Evolutionary conservation across 2,329 filamentous ascomycete species (phyloP), one percentile per base, ranked within the genome.

Genomic region (Stachybotrys chartarum): DNA sequence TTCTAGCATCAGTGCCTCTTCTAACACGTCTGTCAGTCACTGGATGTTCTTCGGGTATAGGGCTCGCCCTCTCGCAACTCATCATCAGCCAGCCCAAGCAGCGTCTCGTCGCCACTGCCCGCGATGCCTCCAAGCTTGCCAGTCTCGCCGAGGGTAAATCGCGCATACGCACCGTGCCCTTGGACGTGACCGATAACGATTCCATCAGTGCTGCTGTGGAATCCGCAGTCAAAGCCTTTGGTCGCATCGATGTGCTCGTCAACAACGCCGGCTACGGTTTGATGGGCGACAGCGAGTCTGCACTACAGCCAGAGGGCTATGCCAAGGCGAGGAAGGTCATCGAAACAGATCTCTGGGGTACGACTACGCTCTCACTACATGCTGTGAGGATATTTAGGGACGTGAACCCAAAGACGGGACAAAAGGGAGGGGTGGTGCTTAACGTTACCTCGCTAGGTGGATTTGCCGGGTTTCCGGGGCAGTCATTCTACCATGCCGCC

Each of bases 221-320:
- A 3, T 35, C 50, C 6, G 50, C 50, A 7, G 10, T 52, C 14
- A 14, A 16, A 16, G 32, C 31, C 7, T 52, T 52, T 24, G 50
- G 50, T 17, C 50, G 50, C 50, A 52, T 52, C 17, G 50, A 52
- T 18, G 50, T 52, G 12, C 31, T 52, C 32, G 50, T 52, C 50
- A 52, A 52, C 50, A 52, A 52, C 17, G 50, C 50, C 32, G 50
- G 50, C 14, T 44, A 52, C 50, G 50, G 31, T 14, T 32, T 52
- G 30, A 52, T 52, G 50, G 50, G 50, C 50, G 50, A 52, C 50
- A 42, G 31, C 50, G 50, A 52, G 50, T 18, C 31, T 17, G 35
- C 32, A 7, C 31, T 35, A 32, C 11, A 39, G n/a, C 14, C 14
- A 10, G 30, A 52, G 31, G 50, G 14, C 31, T 16, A 44, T n/a